Evolutionary conservation across 169 alveolate species (phyloP), one percentile per base, ranked within the genome.

Genomic region (Eimeria acervulina): DNA sequence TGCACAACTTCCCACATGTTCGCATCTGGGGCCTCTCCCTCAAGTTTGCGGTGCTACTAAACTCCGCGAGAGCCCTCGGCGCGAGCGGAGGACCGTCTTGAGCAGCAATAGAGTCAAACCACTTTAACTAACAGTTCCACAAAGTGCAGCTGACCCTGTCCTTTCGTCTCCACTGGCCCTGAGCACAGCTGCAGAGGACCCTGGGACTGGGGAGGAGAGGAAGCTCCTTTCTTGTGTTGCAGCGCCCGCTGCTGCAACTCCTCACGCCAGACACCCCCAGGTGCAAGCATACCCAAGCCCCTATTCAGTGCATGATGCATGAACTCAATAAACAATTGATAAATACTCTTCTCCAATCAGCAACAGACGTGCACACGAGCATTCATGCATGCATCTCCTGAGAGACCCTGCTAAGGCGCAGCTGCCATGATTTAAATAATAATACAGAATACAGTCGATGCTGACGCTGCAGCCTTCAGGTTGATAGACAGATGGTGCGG

Each of bases 291-390:
- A 70, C n/a, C 26, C 81, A 70, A 70, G 51, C 15, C 51, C 81
- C 81, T 13, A 4, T 70, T 19, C 81, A 51, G 17, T 36, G 81
- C 81, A 70, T 36, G 81, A 70, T 36, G 81, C 81, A 70, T 28
- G 51, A 33, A 36, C 47, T 3, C n/a, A n/a, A 3, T 70, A 70
- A 70, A 70, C 51, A 36, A 15, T 17, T 33, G 47, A 15, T 4
- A 33, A 15, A 6, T 13, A 23, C 33, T 36, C 51, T 17, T 70
- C 81, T 31, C 51, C 81, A 36, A 12, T 28, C 51, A 70, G 81
- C 31, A 70, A 33, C 81, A 23, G 33, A 70, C 81, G 15, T 36
- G 13, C n/a, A 23, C 78, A 33, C 51, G 19, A 70, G 15, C 40
- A n/a, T n/a, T 5, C 23, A 19, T 70, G 81, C 44, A 70, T 17